These are phyloP conservation scores for Chloromonas sp. DNA, from an alignment of 163 green algal species.

Conservation along the genomic window DNA sequence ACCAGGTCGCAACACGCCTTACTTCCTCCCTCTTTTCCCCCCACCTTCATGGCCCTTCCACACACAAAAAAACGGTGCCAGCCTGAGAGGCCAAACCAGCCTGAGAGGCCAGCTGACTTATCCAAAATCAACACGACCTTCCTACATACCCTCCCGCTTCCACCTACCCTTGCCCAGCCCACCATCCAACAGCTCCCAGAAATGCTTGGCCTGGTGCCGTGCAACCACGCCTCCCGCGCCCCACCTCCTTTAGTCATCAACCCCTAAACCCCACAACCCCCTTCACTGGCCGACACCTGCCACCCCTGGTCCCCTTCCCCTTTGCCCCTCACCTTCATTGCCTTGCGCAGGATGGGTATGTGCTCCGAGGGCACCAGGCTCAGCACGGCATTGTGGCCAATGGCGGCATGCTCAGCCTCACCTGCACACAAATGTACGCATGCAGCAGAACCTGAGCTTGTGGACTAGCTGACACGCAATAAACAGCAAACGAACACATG, in stretches of 20 bases:
- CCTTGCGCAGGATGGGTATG: slow-evolving; percentile 48
- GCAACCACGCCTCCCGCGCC: too few relatives aligned
- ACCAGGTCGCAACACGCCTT: too few relatives aligned
- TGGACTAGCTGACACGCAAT: too few relatives aligned
- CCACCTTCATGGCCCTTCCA: neutral
- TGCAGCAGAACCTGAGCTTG: too few relatives aligned
- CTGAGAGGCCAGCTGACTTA: neutral
- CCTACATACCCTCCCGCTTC: neutral
- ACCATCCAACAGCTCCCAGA: too few relatives aligned
- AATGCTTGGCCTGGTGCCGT: too few relatives aligned
- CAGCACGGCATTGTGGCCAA: slow-evolving; percentile 79
- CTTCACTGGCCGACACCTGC: too few relatives aligned
- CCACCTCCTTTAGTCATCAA: too few relatives aligned
- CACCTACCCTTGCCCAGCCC: too few relatives aligned
- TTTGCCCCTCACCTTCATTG: slow-evolving; percentile 50
- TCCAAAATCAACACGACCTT: neutral
- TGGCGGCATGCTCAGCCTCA: slow-evolving; percentile 85
- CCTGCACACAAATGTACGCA: slow-evolving; percentile 13
- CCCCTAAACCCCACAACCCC: too few relatives aligned
- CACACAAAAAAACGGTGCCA: neutral
- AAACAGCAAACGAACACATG: too few relatives aligned
- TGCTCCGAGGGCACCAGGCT: slow-evolving; percentile 65
- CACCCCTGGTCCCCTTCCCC: neutral
- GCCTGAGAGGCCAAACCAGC: neutral
- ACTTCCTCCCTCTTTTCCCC: too few relatives aligned